phyloP scores from a whole-genome alignment of 2,329 filamentous ascomycete species.

The Colletotrichum sp. region DNA sequence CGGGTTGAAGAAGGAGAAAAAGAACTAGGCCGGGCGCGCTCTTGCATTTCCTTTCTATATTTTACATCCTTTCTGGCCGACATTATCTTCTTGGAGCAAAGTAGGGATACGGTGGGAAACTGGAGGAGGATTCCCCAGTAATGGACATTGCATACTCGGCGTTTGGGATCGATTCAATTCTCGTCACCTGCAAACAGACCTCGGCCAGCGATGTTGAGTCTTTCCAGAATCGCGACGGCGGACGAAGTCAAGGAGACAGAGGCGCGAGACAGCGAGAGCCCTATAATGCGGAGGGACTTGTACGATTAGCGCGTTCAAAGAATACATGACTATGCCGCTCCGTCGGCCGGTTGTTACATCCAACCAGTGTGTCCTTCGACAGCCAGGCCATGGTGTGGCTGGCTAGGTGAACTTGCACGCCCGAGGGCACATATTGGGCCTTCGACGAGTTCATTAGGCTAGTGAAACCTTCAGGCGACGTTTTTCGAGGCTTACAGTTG shows the following conservation, averaged over 20 bases:
- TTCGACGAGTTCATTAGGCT: no score
- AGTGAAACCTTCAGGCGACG: not conserved
- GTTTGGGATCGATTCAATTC: slow-evolving; percentile 13
- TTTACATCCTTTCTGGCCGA: not conserved
- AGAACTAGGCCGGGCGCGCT: slow-evolving; percentile 1
- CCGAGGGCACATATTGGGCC: no score
- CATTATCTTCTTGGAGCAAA: not conserved
- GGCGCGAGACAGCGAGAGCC: not conserved
- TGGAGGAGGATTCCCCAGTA: not conserved
- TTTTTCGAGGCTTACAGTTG: not conserved
- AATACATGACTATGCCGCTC: not conserved
- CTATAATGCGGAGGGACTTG: slow-evolving; percentile 6
- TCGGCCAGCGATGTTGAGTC: not conserved
- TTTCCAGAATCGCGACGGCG: not conserved
- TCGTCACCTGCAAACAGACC: not conserved
- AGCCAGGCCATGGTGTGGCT: not conserved
- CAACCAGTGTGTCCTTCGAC: not conserved
- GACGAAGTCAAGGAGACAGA: not conserved
- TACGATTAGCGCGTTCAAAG: not conserved
- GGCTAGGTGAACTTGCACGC: not conserved
- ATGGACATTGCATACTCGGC: slow-evolving; percentile 20
- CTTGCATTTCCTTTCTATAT: not conserved
- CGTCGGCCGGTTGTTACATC: not conserved
- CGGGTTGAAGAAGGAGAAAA: not conserved
- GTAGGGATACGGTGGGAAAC: slow-evolving; percentile 1